A percentile compares a stretch with the other conserved stretches of the same genome.
Evolutionary conservation across 176 grass and related monocot species (phyloP).

Genomic region (Musa schizocarpa): DNA sequence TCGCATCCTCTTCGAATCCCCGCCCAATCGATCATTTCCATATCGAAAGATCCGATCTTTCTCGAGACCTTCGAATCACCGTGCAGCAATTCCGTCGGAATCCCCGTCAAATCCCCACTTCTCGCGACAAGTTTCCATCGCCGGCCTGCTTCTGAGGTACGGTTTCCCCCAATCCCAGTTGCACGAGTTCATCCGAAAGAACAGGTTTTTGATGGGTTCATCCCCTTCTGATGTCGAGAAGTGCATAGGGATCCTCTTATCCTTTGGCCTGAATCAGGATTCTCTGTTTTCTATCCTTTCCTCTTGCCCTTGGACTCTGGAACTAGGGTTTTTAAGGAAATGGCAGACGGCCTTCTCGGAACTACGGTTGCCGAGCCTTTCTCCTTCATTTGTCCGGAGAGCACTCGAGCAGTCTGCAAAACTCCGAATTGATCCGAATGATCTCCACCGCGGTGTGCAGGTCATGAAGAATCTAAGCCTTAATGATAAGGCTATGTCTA

Average conservation of each 20-base stretch:
- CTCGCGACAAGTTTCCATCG: constrained; percentile 19
- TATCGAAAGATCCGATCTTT: constrained; percentile 6
- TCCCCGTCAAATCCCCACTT: background rate
- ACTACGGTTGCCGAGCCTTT: background rate
- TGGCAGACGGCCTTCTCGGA: constrained; percentile 13
- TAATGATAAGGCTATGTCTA: constrained; percentile 23
- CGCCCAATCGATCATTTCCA: background rate
- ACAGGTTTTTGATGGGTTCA: constrained; percentile 13
- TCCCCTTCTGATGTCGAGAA: constrained; percentile 19
- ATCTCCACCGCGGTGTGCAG: background rate
- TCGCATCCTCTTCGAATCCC: constrained; percentile 8
- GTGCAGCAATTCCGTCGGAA: background rate
- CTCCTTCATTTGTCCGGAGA: constrained; percentile 14
- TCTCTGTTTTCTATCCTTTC: constrained; percentile 12
- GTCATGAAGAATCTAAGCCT: constrained; percentile 24
- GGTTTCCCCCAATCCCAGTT: constrained; percentile 14
- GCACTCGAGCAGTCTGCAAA: constrained; percentile 22
- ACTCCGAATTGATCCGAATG: constrained; percentile 4
- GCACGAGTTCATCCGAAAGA: constrained; percentile 23
- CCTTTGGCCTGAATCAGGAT: constrained; percentile 2
- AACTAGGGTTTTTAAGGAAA: constrained; percentile 9
- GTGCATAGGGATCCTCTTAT: constrained; percentile 18
- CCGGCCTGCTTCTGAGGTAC: constrained; percentile 12
- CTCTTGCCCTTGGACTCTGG: constrained; percentile 11
- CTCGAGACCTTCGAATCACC: background rate